These are phyloP conservation scores for Lasiosphaeria miniovina DNA, from an alignment of 495 filamentous ascomycete species.

Conservation along the genomic window DNA sequence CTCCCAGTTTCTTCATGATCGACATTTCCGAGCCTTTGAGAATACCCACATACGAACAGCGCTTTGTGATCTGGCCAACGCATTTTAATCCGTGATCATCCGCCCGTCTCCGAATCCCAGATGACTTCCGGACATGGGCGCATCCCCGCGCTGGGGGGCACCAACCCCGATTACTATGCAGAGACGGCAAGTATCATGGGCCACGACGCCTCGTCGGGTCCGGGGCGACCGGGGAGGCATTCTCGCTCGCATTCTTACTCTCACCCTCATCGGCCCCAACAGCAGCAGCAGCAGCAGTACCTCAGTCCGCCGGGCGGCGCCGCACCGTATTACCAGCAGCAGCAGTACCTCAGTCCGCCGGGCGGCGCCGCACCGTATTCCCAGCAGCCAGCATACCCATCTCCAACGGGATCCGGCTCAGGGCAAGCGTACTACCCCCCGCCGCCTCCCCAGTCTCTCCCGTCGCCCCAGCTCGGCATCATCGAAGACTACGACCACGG, in stretches of 20 bases:
- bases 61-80: too few relatives aligned
- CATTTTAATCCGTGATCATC: too few relatives aligned
- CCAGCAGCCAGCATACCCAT: conserved; percentile 1
- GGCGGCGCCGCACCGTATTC: neutral
- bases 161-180: conserved; percentile 19
- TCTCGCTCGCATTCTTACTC: neutral
- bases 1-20: too few relatives aligned
- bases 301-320: too few relatives aligned
- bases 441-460: neutral
- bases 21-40: too few relatives aligned
- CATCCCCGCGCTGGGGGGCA: conserved; percentile 13
- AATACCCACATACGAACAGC: too few relatives aligned
- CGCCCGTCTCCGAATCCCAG: too few relatives aligned
- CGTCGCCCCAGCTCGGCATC: neutral
- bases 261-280: conserved; percentile 6
- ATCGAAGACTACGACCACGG: neutral
- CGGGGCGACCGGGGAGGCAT: neutral
- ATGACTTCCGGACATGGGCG: conserved; percentile 3
- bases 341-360: neutral
- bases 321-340: neutral
- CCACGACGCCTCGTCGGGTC: too few relatives aligned
- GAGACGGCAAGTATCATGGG: conserved; percentile 17
- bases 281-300: conserved; percentile 6
- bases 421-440: neutral
- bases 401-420: neutral